Base-by-base conservation (phyloP, 345 rosid species). In the Microthlaspi erraticum region DNA sequence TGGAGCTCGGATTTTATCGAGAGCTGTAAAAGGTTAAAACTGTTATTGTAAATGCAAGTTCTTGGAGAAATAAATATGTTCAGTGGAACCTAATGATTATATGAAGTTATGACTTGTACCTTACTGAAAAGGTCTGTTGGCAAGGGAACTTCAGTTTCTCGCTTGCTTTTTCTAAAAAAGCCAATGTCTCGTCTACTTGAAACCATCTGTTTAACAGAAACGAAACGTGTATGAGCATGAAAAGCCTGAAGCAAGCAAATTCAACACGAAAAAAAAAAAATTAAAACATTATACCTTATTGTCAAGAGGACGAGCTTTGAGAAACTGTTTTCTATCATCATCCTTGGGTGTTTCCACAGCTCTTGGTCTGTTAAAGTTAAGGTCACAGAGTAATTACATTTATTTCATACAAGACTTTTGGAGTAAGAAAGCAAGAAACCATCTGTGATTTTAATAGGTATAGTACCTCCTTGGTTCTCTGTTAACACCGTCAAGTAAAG, bases 101-200 rank as follows among this genome's bases (percentile, higher is more conserved):
- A 57, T 26, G 50, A 43, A 34, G 38, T 36, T 34, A 18, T 44
- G 60, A 55, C 20, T 20, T 67, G 57, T 78, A 95, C 99, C 96
- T 90, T 95, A 64, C 89, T 87, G 74, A 92, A 87, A 78, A 90
- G 91, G 10, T 90, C 98, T 11, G 77, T 66, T 10, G 99, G 97
- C 11, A 81, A 81, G 29, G 97, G 91, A 54, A 81, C 84, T 8
- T 91, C 85, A 37, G 84, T 78, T 74, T 92, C 98, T 69, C 71
- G 81, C 85, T 88, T 90, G 82, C 72, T 81, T 80, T 81, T 89
- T 56, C 85, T 76, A 55, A 81, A 84, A 61, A 86, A 78, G 45
- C 87, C 91, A 34, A 74, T 74, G 65, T 90, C 91, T 57, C 84
- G 87, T 79, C 84, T 86, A 70, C 89, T 83, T 58, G 92, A 81